Conservation (phyloP, 495 filamentous ascomycete species). For the Aspergillus heteromorphus region DNA sequence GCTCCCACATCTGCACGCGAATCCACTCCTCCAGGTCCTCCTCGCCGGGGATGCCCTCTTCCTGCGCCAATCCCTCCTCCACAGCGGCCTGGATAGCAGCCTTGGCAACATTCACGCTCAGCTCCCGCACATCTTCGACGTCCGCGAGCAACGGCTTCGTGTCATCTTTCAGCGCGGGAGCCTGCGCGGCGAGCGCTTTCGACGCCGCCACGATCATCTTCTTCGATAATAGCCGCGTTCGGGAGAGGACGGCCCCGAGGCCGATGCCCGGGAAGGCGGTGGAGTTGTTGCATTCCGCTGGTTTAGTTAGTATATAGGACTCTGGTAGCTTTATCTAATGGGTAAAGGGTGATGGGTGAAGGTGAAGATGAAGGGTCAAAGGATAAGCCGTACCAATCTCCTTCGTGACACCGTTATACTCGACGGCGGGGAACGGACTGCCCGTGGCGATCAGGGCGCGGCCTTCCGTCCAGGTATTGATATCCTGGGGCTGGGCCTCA, state of each 20-base stretch:
- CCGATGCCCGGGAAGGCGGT: conserved; percentile 86
- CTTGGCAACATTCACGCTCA: conserved; percentile 72
- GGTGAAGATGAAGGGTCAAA: background rate
- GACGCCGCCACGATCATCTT: conserved; percentile 79
- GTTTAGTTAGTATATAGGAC: no score
- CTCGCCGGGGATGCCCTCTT: conserved; percentile 43
- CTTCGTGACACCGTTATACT: conserved; percentile 56
- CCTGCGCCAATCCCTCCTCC: conserved; percentile 59
- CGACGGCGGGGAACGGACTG: conserved; percentile 74
- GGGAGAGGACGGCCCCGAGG: conserved; percentile 67
- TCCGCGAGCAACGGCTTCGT: conserved; percentile 64
- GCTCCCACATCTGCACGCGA: conserved; percentile 84
- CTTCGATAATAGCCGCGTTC: conserved; percentile 58
- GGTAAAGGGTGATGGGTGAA: no score
- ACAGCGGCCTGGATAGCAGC: conserved; percentile 72
- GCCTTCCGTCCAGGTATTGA: conserved; percentile 73
- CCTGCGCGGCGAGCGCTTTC: conserved; percentile 62
- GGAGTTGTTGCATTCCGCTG: conserved; percentile 89
- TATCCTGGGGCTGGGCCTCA: conserved; percentile 74
- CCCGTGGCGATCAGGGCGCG: conserved; percentile 80
- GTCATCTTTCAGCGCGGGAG: conserved; percentile 60
- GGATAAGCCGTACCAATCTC: conserved; percentile 46
- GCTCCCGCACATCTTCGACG: conserved; percentile 65
- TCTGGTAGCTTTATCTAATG: no score
- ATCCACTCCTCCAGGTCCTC: conserved; percentile 73